Conservation (phyloP, 805 yeast species). For the Cyberlindnera suaveolens region DNA sequence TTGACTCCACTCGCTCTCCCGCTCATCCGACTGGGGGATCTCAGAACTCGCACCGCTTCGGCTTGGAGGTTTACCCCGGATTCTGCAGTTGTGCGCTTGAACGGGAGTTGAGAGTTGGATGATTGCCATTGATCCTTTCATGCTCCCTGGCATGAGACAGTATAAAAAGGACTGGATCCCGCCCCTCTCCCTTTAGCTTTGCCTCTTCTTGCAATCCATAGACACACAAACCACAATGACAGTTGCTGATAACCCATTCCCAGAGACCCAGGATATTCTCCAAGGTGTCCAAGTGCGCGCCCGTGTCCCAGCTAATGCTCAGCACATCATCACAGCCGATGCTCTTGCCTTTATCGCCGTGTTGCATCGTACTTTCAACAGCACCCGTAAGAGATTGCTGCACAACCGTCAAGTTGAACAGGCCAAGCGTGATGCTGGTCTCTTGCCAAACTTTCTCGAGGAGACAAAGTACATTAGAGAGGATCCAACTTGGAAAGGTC, state of each 20-base stretch:
- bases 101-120: neutral
- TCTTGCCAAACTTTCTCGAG: conserved; percentile 54
- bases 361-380: conserved; percentile 67
- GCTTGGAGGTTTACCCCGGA: too few relatives aligned
- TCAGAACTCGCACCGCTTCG: too few relatives aligned
- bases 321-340: conserved; percentile 33
- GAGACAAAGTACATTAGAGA: conserved; percentile 67
- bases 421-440: conserved; percentile 54
- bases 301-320: conserved; percentile 31
- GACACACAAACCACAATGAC: conserved; percentile 7
- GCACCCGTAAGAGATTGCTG: conserved; percentile 50
- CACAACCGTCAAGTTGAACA: conserved; percentile 59
- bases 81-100: too few relatives aligned
- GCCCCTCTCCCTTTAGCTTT: neutral
- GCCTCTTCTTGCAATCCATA: neutral
- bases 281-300: conserved; percentile 33
- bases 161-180: neutral
- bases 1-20: too few relatives aligned
- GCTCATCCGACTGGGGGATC: too few relatives aligned
- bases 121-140: neutral
- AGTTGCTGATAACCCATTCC: conserved; percentile 22
- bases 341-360: conserved; percentile 67
- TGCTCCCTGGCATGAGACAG: neutral
- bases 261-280: conserved; percentile 24
- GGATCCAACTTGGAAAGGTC: conserved; percentile 73